phyloP scores from a whole-genome alignment of 75 land plant genomes.

The Selaginella tamariscina region DNA sequence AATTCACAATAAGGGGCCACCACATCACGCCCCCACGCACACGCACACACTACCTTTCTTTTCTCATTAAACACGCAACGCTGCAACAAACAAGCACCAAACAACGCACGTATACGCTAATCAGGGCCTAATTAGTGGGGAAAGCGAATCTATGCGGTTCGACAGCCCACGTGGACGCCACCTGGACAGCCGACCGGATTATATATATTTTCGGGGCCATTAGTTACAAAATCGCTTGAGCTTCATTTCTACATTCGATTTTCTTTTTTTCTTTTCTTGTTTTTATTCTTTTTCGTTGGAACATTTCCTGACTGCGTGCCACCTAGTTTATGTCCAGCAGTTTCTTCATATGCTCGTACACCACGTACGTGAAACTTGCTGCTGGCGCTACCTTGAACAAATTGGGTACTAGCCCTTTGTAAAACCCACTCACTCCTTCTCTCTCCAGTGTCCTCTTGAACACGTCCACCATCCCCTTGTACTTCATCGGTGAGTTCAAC shows the following conservation, averaged over 20 bases:
- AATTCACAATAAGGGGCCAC: background rate
- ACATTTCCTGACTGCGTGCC: no score
- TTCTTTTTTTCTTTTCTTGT: background rate
- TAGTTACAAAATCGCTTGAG: background rate
- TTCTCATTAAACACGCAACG: no score
- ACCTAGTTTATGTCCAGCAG: slow-evolving; percentile 33
- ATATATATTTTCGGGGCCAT: background rate
- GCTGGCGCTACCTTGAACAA: slow-evolving; percentile 80
- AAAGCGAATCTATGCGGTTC: background rate
- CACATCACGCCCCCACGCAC: background rate
- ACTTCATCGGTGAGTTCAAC: slow-evolving; percentile 21
- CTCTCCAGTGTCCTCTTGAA: slow-evolving; percentile 44
- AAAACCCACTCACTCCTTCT: slow-evolving; percentile 65
- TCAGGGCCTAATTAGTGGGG: background rate
- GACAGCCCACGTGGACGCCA: background rate
- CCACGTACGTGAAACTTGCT: slow-evolving; percentile 86
- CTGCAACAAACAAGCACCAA: no score
- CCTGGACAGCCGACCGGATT: no score
- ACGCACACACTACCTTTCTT: no score
- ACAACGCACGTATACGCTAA: no score
- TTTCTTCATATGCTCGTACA: slow-evolving; percentile 75
- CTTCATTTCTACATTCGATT: background rate
- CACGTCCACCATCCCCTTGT: slow-evolving; percentile 70
- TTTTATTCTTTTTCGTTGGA: no score
- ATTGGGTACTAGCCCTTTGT: slow-evolving; percentile 79